Conservation (phyloP, 257 asterid genomes). For the Lycium barbarum region DNA sequence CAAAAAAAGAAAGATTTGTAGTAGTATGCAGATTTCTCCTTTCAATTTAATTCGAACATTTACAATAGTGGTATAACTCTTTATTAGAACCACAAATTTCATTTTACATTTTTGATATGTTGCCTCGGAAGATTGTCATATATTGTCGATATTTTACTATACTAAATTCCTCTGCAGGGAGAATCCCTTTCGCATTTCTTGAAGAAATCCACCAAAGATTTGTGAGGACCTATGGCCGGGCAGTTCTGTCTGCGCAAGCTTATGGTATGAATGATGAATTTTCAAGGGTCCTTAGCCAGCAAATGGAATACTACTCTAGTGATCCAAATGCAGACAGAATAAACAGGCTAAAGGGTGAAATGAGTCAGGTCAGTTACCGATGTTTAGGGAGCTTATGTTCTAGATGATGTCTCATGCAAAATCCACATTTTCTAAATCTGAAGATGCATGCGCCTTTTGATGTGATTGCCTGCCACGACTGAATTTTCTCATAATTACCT, state of each 20-base stretch:
- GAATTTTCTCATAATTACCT: background rate
- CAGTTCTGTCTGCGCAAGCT: slow-evolving; percentile 94
- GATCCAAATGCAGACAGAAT: slow-evolving; percentile 99
- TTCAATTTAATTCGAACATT: background rate
- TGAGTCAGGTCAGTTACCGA: slow-evolving; percentile 84
- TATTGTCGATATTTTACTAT: slow-evolving; percentile 10
- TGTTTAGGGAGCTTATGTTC: background rate
- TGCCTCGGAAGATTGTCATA: background rate
- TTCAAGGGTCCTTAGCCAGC: slow-evolving; percentile 95
- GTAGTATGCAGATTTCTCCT: background rate
- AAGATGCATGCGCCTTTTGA: background rate
- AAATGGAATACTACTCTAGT: slow-evolving; percentile 86
- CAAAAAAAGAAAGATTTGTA: background rate
- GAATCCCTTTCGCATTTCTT: slow-evolving; percentile 96
- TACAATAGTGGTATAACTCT: background rate
- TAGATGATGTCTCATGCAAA: background rate
- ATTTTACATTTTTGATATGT: background rate
- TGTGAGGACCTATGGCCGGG: slow-evolving; percentile 95
- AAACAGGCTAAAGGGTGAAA: slow-evolving; percentile 94
- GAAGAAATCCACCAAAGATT: slow-evolving; percentile 97
- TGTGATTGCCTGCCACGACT: background rate
- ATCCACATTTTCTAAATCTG: background rate
- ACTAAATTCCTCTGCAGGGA: slow-evolving; percentile 50
- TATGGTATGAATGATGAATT: slow-evolving; percentile 99
- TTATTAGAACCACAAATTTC: background rate